Percentiles rank a stretch among this genome's conserved stretches.
These are phyloP conservation scores for Ajuga chamaepitys DNA, from an alignment of 257 asterid species.

Conservation along the genomic window DNA sequence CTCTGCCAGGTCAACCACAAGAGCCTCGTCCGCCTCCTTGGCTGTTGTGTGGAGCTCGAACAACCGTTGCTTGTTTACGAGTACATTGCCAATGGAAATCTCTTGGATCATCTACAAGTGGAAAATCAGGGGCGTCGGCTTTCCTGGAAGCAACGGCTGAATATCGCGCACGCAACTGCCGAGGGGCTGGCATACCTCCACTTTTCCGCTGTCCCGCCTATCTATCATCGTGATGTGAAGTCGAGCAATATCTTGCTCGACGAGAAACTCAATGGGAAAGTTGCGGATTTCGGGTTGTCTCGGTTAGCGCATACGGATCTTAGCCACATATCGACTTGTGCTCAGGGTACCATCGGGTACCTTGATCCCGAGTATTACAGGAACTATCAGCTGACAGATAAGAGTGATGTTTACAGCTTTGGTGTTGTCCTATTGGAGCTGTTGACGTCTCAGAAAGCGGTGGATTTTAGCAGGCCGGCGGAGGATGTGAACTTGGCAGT, in stretches of 20 bases:
- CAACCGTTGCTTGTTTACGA: conserved; percentile 85
- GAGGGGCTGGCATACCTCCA: conserved; percentile 91
- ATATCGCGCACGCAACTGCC: conserved; percentile 67
- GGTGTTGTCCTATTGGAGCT: conserved; percentile 87
- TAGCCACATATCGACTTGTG: conserved; percentile 87
- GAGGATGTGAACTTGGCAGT: conserved; percentile 90
- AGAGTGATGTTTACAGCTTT: conserved; percentile 88
- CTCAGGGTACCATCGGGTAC: conserved; percentile 93
- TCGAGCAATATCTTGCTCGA: conserved; percentile 86
- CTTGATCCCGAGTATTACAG: conserved; percentile 90
- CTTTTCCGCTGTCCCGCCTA: conserved; percentile 76
- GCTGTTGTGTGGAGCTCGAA: conserved; percentile 90
- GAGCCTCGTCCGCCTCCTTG: conserved; percentile 74
- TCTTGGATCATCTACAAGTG: conserved; percentile 50
- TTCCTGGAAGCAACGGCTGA: conserved; percentile 48
- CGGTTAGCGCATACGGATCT: conserved; percentile 81
- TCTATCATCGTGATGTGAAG: conserved; percentile 87
- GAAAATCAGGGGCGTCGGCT: conserved; percentile 24
- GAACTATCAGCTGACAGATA: conserved; percentile 81
- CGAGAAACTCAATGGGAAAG: conserved; percentile 62
- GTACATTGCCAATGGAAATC: conserved; percentile 58
- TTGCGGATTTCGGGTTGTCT: conserved; percentile 77
- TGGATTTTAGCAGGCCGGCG: conserved; percentile 53
- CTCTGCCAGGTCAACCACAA: conserved; percentile 88
- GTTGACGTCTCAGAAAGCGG: conserved; percentile 80